phyloP scores from a whole-genome alignment of 257 asterid species.

The Solanum chaucha region DNA sequence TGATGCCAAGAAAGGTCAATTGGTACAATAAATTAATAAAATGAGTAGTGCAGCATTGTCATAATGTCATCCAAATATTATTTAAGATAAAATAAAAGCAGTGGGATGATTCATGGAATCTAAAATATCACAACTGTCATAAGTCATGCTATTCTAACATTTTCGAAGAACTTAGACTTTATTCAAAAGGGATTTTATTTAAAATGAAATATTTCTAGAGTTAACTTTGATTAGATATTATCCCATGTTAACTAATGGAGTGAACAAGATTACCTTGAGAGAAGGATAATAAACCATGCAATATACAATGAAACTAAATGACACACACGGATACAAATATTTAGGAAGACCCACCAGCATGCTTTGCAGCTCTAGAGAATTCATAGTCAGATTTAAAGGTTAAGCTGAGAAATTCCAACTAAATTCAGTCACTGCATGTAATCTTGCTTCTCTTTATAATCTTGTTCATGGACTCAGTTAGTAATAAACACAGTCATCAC shows the following conservation, averaged over 20 bases:
- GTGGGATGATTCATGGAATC: neutral
- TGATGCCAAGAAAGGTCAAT: neutral
- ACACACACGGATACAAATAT: neutral
- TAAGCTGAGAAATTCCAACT: neutral
- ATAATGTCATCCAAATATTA: neutral
- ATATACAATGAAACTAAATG: neutral
- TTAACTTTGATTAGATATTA: neutral
- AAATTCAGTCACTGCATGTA: neutral
- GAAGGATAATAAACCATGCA: neutral
- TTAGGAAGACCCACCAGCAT: neutral
- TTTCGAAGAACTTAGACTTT: neutral
- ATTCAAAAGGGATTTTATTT: neutral
- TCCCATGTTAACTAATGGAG: neutral
- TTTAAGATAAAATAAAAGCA: neutral
- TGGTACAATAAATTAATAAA: neutral
- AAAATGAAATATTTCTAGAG: neutral
- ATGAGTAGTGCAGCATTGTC: neutral
- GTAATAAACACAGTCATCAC: neutral
- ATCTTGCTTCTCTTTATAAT: neutral
- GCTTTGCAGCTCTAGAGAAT: neutral
- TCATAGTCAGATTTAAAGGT: neutral
- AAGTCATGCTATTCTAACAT: neutral
- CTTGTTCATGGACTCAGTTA: neutral
- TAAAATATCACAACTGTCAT: neutral
- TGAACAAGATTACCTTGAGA: neutral